phyloP scores from a whole-genome alignment of 345 rosid species.

The Abelmoschus esculentus region DNA sequence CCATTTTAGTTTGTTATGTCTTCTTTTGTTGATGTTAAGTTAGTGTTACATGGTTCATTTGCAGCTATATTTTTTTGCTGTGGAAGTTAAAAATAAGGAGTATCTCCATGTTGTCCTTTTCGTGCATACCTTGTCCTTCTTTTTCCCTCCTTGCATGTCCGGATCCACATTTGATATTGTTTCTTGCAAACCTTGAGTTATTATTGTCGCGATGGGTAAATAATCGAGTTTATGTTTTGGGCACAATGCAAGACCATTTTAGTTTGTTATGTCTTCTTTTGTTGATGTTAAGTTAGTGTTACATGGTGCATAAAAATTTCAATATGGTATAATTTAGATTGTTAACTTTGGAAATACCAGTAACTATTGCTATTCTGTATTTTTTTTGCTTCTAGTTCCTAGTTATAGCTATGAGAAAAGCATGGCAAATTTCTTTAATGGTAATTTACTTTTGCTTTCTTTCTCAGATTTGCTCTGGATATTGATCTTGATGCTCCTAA shows the following conservation, averaged over 20 bases:
- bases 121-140: not conserved
- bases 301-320: not conserved
- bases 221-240: not conserved
- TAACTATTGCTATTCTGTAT: not conserved
- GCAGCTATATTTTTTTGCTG: not conserved
- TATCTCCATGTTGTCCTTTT: too few species aligned
- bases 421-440: not conserved
- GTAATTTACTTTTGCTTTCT: conserved; percentile 17
- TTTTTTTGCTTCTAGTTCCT: not conserved
- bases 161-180: not conserved
- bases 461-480: conserved; percentile 86
- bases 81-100: not conserved
- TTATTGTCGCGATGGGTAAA: not conserved
- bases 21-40: not conserved
- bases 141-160: not conserved
- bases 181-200: not conserved
- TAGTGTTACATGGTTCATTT: not conserved
- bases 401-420: not conserved
- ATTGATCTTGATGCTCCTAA: conserved; percentile 99
- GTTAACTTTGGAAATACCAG: not conserved
- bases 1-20: not conserved
- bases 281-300: not conserved
- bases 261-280: not conserved
- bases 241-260: not conserved
- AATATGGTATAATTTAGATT: not conserved